A percentile compares a stretch with the other conserved stretches of the same genome.
These are phyloP conservation scores for Chaetomidium leptoderma DNA, from an alignment of 495 filamentous ascomycete genomes.

Conservation along the genomic window DNA sequence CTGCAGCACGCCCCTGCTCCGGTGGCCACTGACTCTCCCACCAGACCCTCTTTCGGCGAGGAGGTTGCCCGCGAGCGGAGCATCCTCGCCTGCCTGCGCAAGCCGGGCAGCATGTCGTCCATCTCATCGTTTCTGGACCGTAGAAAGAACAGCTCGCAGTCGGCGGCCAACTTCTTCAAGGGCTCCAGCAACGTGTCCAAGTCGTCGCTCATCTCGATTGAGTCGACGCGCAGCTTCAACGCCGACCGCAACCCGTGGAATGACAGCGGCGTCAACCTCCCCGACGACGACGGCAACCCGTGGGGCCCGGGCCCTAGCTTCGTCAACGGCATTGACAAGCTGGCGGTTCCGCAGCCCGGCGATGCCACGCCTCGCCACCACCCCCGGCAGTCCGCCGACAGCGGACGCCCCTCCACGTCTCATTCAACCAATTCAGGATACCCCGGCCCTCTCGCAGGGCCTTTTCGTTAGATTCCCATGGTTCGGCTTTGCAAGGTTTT, in stretches of 20 bases:
- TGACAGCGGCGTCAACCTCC: constrained; percentile 87
- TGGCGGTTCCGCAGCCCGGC: constrained; percentile 60
- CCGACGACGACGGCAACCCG: constrained; percentile 72
- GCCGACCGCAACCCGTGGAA: constrained; percentile 97
- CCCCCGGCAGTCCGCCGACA: constrained; percentile 77
- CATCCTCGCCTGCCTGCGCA: constrained; percentile 78
- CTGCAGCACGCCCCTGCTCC: constrained; percentile 83
- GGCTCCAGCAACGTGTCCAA: constrained; percentile 92
- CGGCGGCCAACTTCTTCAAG: constrained; percentile 77
- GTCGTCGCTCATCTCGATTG: constrained; percentile 87
- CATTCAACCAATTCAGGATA: constrained; percentile 91
- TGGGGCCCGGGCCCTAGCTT: constrained; percentile 52
- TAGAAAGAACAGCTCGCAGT: constrained; percentile 85
- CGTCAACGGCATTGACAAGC: constrained; percentile 63
- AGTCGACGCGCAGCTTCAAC: constrained; percentile 77
- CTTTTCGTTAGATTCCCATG: constrained; percentile 66
- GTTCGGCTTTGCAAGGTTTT: constrained; percentile 40
- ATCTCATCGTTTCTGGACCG: constrained; percentile 89
- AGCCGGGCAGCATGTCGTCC: constrained; percentile 87
- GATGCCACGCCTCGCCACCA: constrained; percentile 79
- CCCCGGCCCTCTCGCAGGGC: constrained; percentile 75
- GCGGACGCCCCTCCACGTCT: constrained; percentile 86
- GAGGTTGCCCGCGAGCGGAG: constrained; percentile 70
- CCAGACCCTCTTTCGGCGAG: constrained; percentile 68
- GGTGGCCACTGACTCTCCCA: constrained; percentile 78